A percentile compares a stretch with the other conserved stretches of the same genome.
Evolutionary conservation across 176 grass and related monocot genomes (phyloP).

Genomic region (Musa schizocarpa): DNA sequence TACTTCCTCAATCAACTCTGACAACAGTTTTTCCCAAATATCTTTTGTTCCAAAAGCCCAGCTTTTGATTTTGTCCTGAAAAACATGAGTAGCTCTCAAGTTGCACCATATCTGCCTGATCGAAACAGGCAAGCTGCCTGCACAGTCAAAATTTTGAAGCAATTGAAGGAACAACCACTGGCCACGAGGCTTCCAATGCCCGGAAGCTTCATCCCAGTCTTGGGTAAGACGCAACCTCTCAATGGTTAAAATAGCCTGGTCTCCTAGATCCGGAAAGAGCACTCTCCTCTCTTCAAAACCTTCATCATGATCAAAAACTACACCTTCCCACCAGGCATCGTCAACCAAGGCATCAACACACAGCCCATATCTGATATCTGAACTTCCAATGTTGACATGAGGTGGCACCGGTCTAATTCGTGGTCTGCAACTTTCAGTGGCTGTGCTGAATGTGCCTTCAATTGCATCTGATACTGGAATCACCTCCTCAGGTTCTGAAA

Average conservation of each 20-base stretch:
- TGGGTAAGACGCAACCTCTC: conserved; percentile 40
- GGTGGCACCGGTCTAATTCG: conserved; percentile 20
- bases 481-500: background rate
- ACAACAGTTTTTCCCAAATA: conserved; percentile 36
- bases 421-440: background rate
- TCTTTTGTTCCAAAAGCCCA: conserved; percentile 39
- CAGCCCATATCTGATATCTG: conserved; percentile 36
- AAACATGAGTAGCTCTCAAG: conserved; percentile 35
- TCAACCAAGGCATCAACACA: conserved; percentile 49
- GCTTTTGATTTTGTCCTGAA: conserved; percentile 20
- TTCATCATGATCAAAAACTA: conserved; percentile 42
- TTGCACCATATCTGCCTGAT: conserved; percentile 60
- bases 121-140: conserved; percentile 36
- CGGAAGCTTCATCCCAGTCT: conserved; percentile 69
- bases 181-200: conserved; percentile 48
- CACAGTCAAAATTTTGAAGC: conserved; percentile 38
- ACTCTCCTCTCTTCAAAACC: conserved; percentile 34
- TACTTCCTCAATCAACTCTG: conserved; percentile 30
- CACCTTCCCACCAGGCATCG: conserved; percentile 62
- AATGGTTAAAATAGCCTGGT: conserved; percentile 33
- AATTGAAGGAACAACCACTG: conserved; percentile 61
- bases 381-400: conserved; percentile 22
- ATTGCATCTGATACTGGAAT: conserved; percentile 21
- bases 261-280: conserved; percentile 66
- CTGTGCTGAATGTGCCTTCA: conserved; percentile 7